Percentiles rank a stretch among this genome's conserved stretches.
Conservation (phyloP, 1,284 basidiomycete species). For the Irpex rosettiformis region DNA sequence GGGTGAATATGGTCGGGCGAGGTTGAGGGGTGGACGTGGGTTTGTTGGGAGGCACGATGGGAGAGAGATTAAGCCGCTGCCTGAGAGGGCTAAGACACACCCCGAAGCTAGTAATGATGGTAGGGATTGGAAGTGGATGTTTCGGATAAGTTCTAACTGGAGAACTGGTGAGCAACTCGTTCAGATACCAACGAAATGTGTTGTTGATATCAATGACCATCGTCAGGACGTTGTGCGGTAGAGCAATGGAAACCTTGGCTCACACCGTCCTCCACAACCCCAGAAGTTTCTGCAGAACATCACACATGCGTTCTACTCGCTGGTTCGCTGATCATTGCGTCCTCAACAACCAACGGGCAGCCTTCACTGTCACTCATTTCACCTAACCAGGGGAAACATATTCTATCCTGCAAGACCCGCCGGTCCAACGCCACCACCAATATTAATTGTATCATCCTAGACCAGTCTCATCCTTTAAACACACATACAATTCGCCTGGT, state of each 20-base stretch:
- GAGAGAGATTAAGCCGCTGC: conserved; percentile 56
- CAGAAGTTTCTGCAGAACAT: neutral
- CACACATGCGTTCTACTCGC: conserved; percentile 37
- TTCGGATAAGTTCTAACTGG: conserved; percentile 79
- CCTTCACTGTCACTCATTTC: conserved; percentile 26
- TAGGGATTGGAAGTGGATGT: conserved; percentile 82
- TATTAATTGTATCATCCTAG: conserved; percentile 62
- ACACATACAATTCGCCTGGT: conserved; percentile 42
- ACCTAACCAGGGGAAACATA: conserved; percentile 25
- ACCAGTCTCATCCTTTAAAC: conserved; percentile 58
- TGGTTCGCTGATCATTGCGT: conserved; percentile 39
- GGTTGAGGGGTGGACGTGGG: conserved; percentile 64
- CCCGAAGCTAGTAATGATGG: conserved; percentile 29
- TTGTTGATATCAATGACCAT: conserved; percentile 21
- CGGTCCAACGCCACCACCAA: conserved; percentile 24
- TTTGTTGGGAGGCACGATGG: conserved; percentile 54
- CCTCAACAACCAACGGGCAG: conserved; percentile 22
- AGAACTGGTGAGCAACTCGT: conserved; percentile 49
- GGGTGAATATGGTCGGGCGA: conserved; percentile 56
- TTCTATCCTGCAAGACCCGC: conserved; percentile 28
- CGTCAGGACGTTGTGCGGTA: conserved; percentile 48
- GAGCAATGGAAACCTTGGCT: conserved; percentile 29
- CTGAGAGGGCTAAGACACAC: conserved; percentile 43
- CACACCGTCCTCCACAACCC: neutral
- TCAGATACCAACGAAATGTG: neutral